Conservation (phyloP, 1,139 yeast species). For the Entelexis paramagnoliae region DNA sequence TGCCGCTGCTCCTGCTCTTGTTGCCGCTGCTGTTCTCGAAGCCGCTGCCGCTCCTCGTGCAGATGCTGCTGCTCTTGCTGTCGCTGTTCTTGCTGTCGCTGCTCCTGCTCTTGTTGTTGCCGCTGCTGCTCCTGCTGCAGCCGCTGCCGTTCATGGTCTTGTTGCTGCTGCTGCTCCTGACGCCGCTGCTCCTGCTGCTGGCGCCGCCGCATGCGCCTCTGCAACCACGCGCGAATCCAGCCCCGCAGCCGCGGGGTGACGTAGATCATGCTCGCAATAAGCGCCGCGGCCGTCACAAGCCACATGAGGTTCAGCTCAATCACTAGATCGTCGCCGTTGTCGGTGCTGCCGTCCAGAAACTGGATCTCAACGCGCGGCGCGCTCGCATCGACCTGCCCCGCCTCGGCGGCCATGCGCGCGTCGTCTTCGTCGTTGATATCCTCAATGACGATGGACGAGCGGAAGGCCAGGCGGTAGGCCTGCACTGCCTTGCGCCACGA, state of each 20-base stretch:
- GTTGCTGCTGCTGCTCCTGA: not conserved
- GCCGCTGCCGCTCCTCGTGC: no score
- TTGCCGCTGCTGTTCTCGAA: not conserved
- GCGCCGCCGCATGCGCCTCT: not conserved
- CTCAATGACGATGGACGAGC: not conserved
- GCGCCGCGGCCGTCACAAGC: not conserved
- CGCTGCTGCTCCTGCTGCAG: not conserved
- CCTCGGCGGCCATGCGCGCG: conserved; percentile 3
- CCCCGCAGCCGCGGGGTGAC: not conserved
- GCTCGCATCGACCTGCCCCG: not conserved
- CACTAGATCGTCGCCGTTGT: not conserved
- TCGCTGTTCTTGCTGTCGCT: not conserved
- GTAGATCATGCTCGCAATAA: not conserved
- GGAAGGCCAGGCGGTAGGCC: not conserved
- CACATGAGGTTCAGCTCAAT: not conserved
- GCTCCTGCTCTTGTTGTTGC: not conserved
- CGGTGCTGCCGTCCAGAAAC: not conserved
- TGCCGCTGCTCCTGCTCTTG: no score
- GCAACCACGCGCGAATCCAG: not conserved
- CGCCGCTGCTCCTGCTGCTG: not conserved
- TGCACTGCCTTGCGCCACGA: conserved; percentile 4
- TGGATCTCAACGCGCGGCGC: not conserved
- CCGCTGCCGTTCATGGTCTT: not conserved
- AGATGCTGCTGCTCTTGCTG: not conserved
- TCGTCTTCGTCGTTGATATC: not conserved